Evolutionary conservation across 192 early-diverging fungal species (phyloP), one percentile per base, ranked within the genome.

Genomic region (Jimgerdemannia flammicorona): DNA sequence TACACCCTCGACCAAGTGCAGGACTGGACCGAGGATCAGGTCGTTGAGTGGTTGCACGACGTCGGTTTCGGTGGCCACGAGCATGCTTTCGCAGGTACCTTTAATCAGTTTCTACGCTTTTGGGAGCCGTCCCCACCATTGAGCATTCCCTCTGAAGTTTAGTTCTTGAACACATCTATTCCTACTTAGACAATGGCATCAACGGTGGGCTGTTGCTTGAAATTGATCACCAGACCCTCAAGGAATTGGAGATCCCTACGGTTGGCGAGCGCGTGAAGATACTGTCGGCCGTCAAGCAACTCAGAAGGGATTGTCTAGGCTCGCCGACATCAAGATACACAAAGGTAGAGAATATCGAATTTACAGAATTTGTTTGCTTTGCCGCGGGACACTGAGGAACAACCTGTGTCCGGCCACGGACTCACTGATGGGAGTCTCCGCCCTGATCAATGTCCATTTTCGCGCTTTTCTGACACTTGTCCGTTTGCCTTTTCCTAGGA

Each of bases 261-360:
- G 91, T 96, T 8, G 95, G 95, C 64, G 96, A 98, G 72, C 82
- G 94, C 17, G 91, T 96, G 44, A 86, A 91, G 69, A 86, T 98
- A 43, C 82, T 94, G 43, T 80, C 89, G 44, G 93, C 92, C 20
- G 91, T 98, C 71, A 94, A 93, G 70, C 79, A 84, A 17, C 80
- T 95, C 67, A 83, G 90, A 66, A 84, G 91, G 69, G 84, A 85
- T 64, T 94, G 92, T 59, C 49, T 59, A 59, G 49, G 49, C 2
- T 59, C 49, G 49, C 49, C 49, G 49, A 14, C 49, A 59, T 14
- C 49, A 59, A 59, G 14, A 59, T 59, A 59, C 14, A 10, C 49
- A 6, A 59, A 59, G 49, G 49, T 59, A 59, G 6, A 14, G 49
- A 14, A 29, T 1, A 29, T 29, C 29, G 29, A 29, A 29, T 29